Evolutionary conservation across 495 filamentous ascomycete species (phyloP).

Genomic region (Neurospora sp.): DNA sequence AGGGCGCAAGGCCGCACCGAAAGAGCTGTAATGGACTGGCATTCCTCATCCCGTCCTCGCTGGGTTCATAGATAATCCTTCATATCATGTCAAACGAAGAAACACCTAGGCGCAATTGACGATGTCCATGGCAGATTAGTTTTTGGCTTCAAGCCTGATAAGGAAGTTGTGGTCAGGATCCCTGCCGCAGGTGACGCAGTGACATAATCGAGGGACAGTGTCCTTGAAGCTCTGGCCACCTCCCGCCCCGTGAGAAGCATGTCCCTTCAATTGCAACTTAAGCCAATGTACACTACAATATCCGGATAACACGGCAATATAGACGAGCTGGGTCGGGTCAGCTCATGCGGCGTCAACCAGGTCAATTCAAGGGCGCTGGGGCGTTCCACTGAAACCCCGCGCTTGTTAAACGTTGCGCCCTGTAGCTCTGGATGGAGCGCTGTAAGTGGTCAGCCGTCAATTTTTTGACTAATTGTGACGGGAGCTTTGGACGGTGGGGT

Average conservation of each 20-base stretch:
- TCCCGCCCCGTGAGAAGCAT: background rate
- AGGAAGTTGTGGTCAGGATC: background rate
- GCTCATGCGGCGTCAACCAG: background rate
- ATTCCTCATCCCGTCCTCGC: constrained; percentile 39
- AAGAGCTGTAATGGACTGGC: constrained; percentile 31
- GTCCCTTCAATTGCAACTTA: background rate
- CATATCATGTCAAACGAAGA: background rate
- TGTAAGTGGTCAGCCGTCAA: background rate
- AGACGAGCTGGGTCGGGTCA: background rate
- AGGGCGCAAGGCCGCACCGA: constrained; percentile 17
- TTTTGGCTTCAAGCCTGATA: background rate
- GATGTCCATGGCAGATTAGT: background rate
- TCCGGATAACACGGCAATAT: background rate
- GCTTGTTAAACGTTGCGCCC: background rate
- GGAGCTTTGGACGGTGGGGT: background rate
- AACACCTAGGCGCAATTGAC: background rate
- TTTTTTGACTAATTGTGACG: background rate
- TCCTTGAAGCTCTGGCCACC: background rate
- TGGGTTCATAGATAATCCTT: background rate
- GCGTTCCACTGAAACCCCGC: background rate
- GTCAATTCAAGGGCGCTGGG: background rate
- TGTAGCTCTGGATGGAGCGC: background rate
- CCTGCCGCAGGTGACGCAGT: background rate
- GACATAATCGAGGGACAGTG: background rate
- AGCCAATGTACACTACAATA: background rate